Conservation (phyloP, 2,329 filamentous ascomycete species). For the Lanzia echinophila region DNA sequence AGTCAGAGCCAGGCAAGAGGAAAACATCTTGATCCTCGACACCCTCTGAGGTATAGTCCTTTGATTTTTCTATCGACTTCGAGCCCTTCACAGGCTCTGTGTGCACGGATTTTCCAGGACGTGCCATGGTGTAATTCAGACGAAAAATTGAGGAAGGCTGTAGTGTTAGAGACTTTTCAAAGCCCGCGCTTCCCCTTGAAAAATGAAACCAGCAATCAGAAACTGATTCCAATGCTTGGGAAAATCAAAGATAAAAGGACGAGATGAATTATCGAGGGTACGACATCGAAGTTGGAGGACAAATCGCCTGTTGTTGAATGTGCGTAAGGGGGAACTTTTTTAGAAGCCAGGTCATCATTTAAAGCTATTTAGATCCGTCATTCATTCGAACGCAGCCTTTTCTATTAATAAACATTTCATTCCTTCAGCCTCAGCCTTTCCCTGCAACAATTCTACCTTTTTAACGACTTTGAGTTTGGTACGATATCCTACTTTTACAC, state of each 20-base stretch:
- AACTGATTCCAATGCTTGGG: conserved; percentile 15
- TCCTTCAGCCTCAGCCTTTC: conserved; percentile 8
- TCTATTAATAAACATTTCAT: conserved; percentile 9
- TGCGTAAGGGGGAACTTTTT: conserved; percentile 11
- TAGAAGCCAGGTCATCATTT: conserved; percentile 7
- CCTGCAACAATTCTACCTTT: not conserved
- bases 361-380: not conserved
- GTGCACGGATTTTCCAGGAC: conserved; percentile 18
- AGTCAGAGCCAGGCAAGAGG: conserved; percentile 76
- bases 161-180: conserved; percentile 15
- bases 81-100: conserved; percentile 13
- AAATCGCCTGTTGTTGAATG: conserved; percentile 8
- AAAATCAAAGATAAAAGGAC: conserved; percentile 25
- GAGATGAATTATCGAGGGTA: conserved; percentile 22
- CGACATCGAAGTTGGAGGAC: conserved; percentile 22
- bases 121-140: conserved; percentile 22
- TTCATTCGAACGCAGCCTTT: not conserved
- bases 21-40: conserved; percentile 90
- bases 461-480: too few relatives aligned
- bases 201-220: conserved; percentile 12
- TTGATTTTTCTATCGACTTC: conserved; percentile 21
- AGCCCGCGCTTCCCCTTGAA: conserved; percentile 17
- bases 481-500: too few relatives aligned
- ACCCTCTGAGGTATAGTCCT: conserved; percentile 68
- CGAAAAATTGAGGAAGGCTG: conserved; percentile 16